phyloP scores from a whole-genome alignment of 2,329 filamentous ascomycete genomes.

The Aspergillus tubingensis region DNA sequence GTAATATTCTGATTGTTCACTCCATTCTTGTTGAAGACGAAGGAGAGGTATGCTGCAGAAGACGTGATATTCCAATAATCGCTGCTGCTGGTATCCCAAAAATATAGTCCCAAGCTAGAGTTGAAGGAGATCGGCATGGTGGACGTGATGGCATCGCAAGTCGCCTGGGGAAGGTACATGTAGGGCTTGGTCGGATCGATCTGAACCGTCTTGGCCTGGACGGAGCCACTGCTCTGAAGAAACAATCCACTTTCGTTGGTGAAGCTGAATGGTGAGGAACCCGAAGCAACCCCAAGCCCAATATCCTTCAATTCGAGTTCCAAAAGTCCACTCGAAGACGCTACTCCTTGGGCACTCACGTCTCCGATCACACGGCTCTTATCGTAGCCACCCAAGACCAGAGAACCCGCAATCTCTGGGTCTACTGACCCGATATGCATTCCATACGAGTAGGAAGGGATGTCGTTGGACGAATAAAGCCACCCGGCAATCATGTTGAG shows the following conservation, averaged over 20 bases:
- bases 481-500: constrained; percentile 20
- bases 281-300: constrained; percentile 43
- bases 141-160: constrained; percentile 44
- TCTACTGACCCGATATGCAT: constrained; percentile 47
- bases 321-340: constrained; percentile 13
- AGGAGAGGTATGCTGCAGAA: constrained; percentile 27
- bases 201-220: constrained; percentile 29
- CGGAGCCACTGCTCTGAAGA: constrained; percentile 29
- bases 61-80: constrained; percentile 20
- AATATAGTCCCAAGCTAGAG: constrained; percentile 41
- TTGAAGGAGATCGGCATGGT: constrained; percentile 44
- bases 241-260: constrained; percentile 30
- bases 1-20: constrained; percentile 15
- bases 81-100: constrained; percentile 42
- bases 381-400: constrained; percentile 48
- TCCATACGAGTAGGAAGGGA: constrained; percentile 45
- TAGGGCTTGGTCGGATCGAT: constrained; percentile 42
- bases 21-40: constrained; percentile 22
- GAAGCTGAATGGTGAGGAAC: constrained; percentile 44
- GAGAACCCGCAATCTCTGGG: constrained; percentile 37
- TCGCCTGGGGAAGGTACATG: constrained; percentile 43
- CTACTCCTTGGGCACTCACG: constrained; percentile 20
- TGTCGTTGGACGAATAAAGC: constrained; percentile 17
- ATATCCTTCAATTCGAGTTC: constrained; percentile 42
- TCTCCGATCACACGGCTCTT: constrained; percentile 40